Percentiles rank a stretch among this genome's conserved stretches.
Conservation (phyloP, 257 asterid species). For the Solanum dulcamara region DNA sequence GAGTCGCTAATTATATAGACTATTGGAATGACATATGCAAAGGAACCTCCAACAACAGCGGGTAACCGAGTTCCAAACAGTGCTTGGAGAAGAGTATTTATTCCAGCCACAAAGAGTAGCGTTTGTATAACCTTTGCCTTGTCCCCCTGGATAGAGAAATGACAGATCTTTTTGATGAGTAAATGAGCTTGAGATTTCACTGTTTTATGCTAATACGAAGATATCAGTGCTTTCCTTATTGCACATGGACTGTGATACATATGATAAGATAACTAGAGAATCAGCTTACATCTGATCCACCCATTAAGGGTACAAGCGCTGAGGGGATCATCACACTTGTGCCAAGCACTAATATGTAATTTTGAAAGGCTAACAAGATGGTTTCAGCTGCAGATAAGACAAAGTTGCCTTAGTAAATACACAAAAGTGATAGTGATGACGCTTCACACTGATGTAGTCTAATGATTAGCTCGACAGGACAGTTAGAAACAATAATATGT, state of each 20-base stretch:
- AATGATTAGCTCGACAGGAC: background rate
- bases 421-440: background rate
- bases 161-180: background rate
- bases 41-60: constrained; percentile 91
- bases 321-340: constrained; percentile 97
- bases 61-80: constrained; percentile 95
- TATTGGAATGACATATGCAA: constrained; percentile 75
- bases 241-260: background rate
- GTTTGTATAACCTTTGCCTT: constrained; percentile 89
- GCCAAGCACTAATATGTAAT: constrained; percentile 83
- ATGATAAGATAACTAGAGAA: background rate
- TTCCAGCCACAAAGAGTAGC: constrained; percentile 85
- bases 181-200: background rate
- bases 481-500: background rate
- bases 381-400: constrained; percentile 79
- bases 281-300: constrained; percentile 80
- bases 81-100: constrained; percentile 92
- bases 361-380: constrained; percentile 88
- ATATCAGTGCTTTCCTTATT: background rate
- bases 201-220: background rate
- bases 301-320: constrained; percentile 82
- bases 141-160: constrained; percentile 52
- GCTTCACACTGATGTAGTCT: background rate
- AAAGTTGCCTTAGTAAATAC: background rate
- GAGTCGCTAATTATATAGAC: constrained; percentile 67